These are phyloP conservation scores for Globisporangium iwayamae DNA, from an alignment of 352 stramenopile genomes.

Conservation along the genomic window DNA sequence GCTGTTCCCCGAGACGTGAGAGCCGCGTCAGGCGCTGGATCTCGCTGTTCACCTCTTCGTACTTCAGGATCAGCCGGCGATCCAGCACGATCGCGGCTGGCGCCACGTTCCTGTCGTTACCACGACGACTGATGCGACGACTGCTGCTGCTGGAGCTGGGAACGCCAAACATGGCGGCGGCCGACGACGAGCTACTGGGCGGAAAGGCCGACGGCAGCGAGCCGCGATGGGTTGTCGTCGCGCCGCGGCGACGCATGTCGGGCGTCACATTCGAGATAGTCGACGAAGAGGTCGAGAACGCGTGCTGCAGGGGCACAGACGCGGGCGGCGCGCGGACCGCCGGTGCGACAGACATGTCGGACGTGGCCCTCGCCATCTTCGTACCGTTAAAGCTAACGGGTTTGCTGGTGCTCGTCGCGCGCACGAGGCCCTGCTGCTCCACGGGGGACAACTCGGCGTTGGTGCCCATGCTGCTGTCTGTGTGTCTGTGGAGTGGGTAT, in stretches of 20 bases:
- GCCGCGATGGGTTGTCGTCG: conserved; percentile 10
- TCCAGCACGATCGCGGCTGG: conserved; percentile 39
- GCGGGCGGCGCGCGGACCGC: background rate
- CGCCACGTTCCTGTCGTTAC: background rate
- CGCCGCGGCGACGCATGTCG: conserved; percentile 16
- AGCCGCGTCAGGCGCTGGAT: conserved; percentile 66
- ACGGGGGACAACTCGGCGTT: conserved; percentile 5
- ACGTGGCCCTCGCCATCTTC: background rate
- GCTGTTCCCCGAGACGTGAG: conserved; percentile 41
- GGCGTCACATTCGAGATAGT: conserved; percentile 7
- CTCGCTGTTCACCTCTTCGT: conserved; percentile 73
- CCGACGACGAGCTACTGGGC: background rate
- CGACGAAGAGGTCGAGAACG: conserved; percentile 47
- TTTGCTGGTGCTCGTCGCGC: conserved; percentile 4
- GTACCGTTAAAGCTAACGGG: background rate
- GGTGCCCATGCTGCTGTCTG: conserved; percentile 5
- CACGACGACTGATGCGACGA: background rate
- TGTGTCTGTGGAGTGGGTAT: background rate
- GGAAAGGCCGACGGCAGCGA: conserved; percentile 16
- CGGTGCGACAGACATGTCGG: background rate
- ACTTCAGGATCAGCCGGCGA: conserved; percentile 62
- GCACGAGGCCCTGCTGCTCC: background rate
- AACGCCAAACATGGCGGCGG: conserved; percentile 3
- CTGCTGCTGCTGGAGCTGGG: background rate
- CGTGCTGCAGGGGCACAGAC: conserved; percentile 36